Evolutionary conservation across 495 filamentous ascomycete species (phyloP).

Genomic region (Penicillium parvum): DNA sequence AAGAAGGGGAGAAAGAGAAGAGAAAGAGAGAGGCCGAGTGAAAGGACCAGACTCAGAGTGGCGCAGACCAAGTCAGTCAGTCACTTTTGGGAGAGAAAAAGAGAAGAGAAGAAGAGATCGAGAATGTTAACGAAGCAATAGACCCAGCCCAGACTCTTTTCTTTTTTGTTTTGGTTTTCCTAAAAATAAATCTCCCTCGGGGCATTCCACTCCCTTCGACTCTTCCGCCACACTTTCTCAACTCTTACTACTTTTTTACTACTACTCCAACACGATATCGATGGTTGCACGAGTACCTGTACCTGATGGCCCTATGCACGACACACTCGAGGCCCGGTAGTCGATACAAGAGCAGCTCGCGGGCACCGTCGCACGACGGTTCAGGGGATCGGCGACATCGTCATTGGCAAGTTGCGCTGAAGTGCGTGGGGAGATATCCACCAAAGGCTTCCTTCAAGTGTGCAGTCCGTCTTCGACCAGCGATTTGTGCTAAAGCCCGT

Average conservation of each 20-base stretch:
- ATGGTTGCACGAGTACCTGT: conserved; percentile 18
- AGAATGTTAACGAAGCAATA: conserved; percentile 10
- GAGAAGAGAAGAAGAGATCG: conserved; percentile 9
- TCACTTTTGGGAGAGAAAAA: conserved; percentile 4
- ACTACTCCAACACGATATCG: not conserved
- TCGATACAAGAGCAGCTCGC: conserved; percentile 4
- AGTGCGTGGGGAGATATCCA: conserved; percentile 2
- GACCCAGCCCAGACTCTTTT: not conserved
- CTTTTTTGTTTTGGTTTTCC: conserved; percentile 1
- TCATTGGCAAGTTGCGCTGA: conserved; percentile 7
- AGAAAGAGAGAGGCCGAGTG: conserved; percentile 5
- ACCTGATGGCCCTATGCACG: conserved; percentile 13
- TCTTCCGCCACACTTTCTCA: not conserved
- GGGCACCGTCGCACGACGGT: not conserved
- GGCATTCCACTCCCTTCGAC: no score
- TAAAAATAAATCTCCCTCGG: conserved; percentile 18
- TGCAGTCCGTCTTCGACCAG: not conserved
- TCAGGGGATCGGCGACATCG: not conserved
- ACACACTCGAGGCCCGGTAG: not conserved
- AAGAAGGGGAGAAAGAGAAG: conserved; percentile 5
- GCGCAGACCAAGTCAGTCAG: no score
- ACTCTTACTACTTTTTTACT: not conserved
- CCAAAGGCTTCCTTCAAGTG: no score
- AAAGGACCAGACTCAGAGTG: no score
- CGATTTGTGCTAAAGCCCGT: not conserved